These are phyloP conservation scores for Xylaria intraflava DNA, from an alignment of 495 filamentous ascomycete genomes.

Conservation along the genomic window DNA sequence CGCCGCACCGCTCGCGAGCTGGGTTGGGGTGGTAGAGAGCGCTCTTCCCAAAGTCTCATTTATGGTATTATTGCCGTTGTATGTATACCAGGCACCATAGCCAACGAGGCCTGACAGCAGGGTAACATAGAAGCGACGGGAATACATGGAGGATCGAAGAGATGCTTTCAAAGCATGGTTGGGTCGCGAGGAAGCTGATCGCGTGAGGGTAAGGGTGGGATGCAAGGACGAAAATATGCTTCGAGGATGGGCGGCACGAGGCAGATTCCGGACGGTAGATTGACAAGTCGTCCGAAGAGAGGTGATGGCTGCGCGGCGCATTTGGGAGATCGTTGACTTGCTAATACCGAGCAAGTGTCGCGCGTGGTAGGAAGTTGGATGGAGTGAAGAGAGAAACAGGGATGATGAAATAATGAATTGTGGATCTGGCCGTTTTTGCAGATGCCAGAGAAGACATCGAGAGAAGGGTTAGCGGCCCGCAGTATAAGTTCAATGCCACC, in stretches of 20 bases:
- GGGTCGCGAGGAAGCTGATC: slow-evolving; percentile 15
- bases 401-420: neutral
- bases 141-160: slow-evolving; percentile 45
- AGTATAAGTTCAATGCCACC: no score
- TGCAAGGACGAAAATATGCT: slow-evolving; percentile 17
- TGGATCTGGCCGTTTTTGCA: neutral
- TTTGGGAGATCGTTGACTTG: slow-evolving; percentile 26
- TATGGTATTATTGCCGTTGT: slow-evolving; percentile 29
- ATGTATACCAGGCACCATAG: slow-evolving; percentile 46
- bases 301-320: slow-evolving; percentile 43
- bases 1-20: slow-evolving; percentile 19
- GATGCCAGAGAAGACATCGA: neutral
- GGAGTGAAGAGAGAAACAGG: slow-evolving; percentile 3
- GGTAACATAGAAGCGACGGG: slow-evolving; percentile 39
- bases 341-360: slow-evolving; percentile 9
- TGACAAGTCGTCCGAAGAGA: slow-evolving; percentile 40
- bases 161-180: slow-evolving; percentile 29
- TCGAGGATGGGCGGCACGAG: slow-evolving; percentile 33
- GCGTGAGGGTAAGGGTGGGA: slow-evolving; percentile 17
- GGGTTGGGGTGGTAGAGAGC: slow-evolving; percentile 24
- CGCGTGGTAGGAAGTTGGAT: slow-evolving; percentile 12
- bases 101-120: slow-evolving; percentile 42
- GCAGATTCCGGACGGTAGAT: slow-evolving; percentile 34
- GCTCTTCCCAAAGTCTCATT: slow-evolving; percentile 22
- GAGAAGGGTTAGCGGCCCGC: no score